These are phyloP conservation scores for Geotrichum carabidarum DNA, from an alignment of 1,139 yeast species.

Conservation along the genomic window DNA sequence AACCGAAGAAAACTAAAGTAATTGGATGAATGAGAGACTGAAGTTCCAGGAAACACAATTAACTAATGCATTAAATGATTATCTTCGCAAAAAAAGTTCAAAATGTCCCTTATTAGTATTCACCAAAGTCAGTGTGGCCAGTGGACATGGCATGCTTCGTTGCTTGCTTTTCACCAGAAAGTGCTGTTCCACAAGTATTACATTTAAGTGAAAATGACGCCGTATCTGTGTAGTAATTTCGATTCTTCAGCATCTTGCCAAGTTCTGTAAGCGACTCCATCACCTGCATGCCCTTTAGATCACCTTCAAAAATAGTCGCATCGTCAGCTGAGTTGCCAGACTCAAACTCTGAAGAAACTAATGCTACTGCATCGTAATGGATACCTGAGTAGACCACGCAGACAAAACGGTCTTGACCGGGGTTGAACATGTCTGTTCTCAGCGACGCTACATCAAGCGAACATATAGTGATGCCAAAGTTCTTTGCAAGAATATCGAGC, in stretches of 20 bases:
- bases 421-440: constrained; percentile 54
- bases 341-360: constrained; percentile 41
- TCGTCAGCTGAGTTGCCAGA: constrained; percentile 37
- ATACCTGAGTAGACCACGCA: constrained; percentile 64
- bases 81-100: no score
- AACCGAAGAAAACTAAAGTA: not conserved
- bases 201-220: constrained; percentile 57
- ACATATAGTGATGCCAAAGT: constrained; percentile 50
- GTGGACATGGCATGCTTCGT: constrained; percentile 59
- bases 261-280: constrained; percentile 42
- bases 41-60: no score
- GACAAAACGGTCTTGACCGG: constrained; percentile 44
- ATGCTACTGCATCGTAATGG: constrained; percentile 64
- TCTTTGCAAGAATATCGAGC: constrained; percentile 56
- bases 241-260: constrained; percentile 45
- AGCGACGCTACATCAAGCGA: constrained; percentile 68
- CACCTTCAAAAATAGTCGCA: constrained; percentile 40
- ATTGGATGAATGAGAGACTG: constrained; percentile 21
- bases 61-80: no score
- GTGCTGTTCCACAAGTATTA: constrained; percentile 48
- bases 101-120: no score
- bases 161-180: constrained; percentile 66
- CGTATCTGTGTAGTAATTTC: constrained; percentile 65
- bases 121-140: constrained; percentile 64
- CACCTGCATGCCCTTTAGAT: constrained; percentile 35